Conservation (phyloP, 1,284 basidiomycete genomes). For the Hymenochaete sp. region DNA sequence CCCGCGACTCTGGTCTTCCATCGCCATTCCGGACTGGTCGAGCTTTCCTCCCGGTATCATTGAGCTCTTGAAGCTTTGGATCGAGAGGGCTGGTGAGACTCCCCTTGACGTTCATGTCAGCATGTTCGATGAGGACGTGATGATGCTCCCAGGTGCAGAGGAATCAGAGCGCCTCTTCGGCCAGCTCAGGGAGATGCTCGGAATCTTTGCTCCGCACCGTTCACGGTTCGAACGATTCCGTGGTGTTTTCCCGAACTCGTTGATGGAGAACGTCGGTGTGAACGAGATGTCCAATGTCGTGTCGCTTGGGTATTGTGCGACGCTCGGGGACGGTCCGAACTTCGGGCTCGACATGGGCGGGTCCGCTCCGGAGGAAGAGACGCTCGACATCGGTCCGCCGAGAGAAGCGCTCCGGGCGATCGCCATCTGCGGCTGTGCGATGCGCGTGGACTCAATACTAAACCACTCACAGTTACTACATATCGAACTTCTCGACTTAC, state of each 20-base stretch:
- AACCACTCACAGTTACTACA: slow-evolving; percentile 11
- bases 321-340: slow-evolving; percentile 2
- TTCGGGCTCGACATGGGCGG: not conserved
- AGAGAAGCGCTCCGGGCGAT: slow-evolving; percentile 1
- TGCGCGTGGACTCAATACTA: not conserved
- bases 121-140: slow-evolving; percentile 13
- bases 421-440: slow-evolving; percentile 11
- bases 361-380: not conserved
- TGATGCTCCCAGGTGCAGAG: slow-evolving; percentile 4
- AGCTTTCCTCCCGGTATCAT: not conserved
- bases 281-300: slow-evolving; percentile 10
- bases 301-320: slow-evolving; percentile 9
- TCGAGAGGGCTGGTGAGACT: slow-evolving; percentile 3
- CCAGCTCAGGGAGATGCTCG: not conserved
- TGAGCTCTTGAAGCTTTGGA: slow-evolving; percentile 11
- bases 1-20: slow-evolving; percentile 10
- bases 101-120: slow-evolving; percentile 6
- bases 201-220: slow-evolving; percentile 8
- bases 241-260: slow-evolving; percentile 12
- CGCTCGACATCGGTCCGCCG: slow-evolving; percentile 8
- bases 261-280: slow-evolving; percentile 11
- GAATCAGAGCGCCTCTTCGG: not conserved
- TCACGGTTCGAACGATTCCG: slow-evolving; percentile 3
- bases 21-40: slow-evolving; percentile 11
- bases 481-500: slow-evolving; percentile 12